Evolutionary conservation across 1,284 basidiomycete genomes (phyloP).

Genomic region (Irpex rosettiformis): DNA sequence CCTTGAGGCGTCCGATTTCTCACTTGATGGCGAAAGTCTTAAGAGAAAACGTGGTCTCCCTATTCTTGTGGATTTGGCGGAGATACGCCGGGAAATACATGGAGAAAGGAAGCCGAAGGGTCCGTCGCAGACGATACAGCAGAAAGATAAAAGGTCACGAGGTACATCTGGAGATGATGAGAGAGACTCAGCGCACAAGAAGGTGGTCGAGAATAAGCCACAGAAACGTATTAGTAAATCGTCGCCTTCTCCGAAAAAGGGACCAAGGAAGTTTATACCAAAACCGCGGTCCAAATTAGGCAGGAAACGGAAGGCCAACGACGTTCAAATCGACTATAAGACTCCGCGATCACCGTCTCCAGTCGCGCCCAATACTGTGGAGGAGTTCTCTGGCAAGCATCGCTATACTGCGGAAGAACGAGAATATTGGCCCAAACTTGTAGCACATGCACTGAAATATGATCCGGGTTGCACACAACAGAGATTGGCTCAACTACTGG

Average conservation of each 20-base stretch:
- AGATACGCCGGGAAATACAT: not conserved
- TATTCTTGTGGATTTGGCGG: slow-evolving; percentile 6
- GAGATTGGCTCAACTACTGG: slow-evolving; percentile 30
- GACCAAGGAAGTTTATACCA: not conserved
- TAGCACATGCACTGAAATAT: slow-evolving; percentile 32
- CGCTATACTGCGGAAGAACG: slow-evolving; percentile 44
- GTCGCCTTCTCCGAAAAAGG: not conserved
- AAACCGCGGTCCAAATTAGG: not conserved
- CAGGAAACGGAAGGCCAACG: not conserved
- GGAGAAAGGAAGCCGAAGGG: slow-evolving; percentile 1
- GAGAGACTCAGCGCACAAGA: not conserved
- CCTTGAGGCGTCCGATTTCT: slow-evolving; percentile 40
- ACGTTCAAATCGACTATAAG: not conserved
- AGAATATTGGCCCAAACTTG: slow-evolving; percentile 37
- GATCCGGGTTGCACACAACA: slow-evolving; percentile 34
- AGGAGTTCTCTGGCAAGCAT: slow-evolving; percentile 29
- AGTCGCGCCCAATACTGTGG: slow-evolving; percentile 33
- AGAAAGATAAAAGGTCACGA: not conserved
- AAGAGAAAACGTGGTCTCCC: slow-evolving; percentile 22
- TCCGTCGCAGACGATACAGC: no score
- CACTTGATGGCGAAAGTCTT: slow-evolving; percentile 18
- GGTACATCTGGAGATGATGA: not conserved
- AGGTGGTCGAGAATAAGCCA: not conserved
- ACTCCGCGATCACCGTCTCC: slow-evolving; percentile 39
- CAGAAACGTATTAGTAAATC: not conserved